A percentile compares a stretch with the other conserved stretches of the same genome.
These are phyloP conservation scores for Canavalia ensiformis DNA, from an alignment of 306 rosid genomes.

Conservation along the genomic window DNA sequence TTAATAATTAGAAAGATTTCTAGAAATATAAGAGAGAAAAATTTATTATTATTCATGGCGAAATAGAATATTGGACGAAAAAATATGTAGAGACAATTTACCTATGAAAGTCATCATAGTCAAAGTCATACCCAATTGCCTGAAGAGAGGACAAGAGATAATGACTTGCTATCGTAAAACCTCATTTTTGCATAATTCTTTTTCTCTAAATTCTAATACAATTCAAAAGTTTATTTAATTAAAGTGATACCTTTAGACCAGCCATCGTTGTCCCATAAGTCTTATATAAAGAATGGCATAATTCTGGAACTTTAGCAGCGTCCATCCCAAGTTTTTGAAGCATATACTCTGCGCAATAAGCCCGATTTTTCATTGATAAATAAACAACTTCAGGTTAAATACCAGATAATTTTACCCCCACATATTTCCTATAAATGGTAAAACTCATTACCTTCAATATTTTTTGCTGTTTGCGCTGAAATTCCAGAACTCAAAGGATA, in stretches of 20 bases:
- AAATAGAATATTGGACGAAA: background rate
- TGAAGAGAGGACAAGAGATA: constrained; percentile 48
- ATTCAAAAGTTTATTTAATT: constrained; percentile 13
- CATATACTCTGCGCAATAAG: constrained; percentile 68
- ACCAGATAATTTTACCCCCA: constrained; percentile 1
- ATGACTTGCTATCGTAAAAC: constrained; percentile 10
- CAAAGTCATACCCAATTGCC: constrained; percentile 84
- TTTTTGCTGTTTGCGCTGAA: constrained; percentile 62
- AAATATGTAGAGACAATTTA: constrained; percentile 41
- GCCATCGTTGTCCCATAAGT: constrained; percentile 92
- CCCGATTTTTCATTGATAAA: background rate
- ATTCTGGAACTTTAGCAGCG: constrained; percentile 63
- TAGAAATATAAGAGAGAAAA: too few species aligned
- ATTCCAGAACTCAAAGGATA: constrained; percentile 81
- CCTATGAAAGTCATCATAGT: constrained; percentile 77
- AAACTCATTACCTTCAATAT: constrained; percentile 68
- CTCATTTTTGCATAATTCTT: background rate
- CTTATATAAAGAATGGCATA: constrained; percentile 69
- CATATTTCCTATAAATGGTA: background rate
- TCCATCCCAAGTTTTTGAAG: constrained; percentile 75
- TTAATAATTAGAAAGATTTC: too few species aligned
- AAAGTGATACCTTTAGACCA: constrained; percentile 76
- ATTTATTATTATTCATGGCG: background rate
- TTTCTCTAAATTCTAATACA: background rate
- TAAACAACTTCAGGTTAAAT: background rate